phyloP scores from a whole-genome alignment of 805 yeast genomes.

The Lipomyces yamanashiensis region DNA sequence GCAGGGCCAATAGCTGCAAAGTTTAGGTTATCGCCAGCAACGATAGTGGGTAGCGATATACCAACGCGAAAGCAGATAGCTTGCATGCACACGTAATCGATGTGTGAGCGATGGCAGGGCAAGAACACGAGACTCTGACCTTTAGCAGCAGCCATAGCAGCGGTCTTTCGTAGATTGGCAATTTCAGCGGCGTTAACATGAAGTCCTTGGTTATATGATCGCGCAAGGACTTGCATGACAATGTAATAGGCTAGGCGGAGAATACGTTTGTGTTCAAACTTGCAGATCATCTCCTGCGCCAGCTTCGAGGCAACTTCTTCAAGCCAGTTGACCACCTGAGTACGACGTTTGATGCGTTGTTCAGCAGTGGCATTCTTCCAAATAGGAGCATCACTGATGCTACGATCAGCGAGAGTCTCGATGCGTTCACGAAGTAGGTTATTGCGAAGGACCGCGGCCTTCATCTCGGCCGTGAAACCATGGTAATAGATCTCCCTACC shows the following conservation, averaged over 20 bases:
- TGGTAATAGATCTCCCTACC: conserved; percentile 46
- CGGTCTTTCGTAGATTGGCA: conserved; percentile 44
- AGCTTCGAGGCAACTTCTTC: conserved; percentile 41
- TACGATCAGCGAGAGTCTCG: conserved; percentile 42
- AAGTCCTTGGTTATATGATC: conserved; percentile 51
- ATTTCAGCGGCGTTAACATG: conserved; percentile 47
- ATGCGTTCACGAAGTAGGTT: conserved; percentile 43
- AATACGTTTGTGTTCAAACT: conserved; percentile 42
- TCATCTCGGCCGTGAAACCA: conserved; percentile 43
- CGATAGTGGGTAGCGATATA: conserved; percentile 59
- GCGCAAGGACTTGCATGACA: conserved; percentile 47
- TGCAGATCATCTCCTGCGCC: conserved; percentile 45
- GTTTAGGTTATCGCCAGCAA: conserved; percentile 70
- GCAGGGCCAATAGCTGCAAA: conserved; percentile 59
- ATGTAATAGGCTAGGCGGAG: conserved; percentile 45
- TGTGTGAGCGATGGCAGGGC: conserved; percentile 67
- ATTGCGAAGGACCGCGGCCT: conserved; percentile 41
- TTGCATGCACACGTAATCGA: conserved; percentile 64
- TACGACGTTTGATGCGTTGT: conserved; percentile 41
- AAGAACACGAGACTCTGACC: conserved; percentile 51
- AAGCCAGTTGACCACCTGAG: conserved; percentile 43
- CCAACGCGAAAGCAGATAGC: conserved; percentile 59
- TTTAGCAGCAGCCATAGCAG: conserved; percentile 44
- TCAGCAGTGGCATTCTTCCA: conserved; percentile 37
- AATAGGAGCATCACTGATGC: conserved; percentile 41